Conservation (phyloP, 768 basidiomycete genomes). For the Ephemerocybe angulata region DNA sequence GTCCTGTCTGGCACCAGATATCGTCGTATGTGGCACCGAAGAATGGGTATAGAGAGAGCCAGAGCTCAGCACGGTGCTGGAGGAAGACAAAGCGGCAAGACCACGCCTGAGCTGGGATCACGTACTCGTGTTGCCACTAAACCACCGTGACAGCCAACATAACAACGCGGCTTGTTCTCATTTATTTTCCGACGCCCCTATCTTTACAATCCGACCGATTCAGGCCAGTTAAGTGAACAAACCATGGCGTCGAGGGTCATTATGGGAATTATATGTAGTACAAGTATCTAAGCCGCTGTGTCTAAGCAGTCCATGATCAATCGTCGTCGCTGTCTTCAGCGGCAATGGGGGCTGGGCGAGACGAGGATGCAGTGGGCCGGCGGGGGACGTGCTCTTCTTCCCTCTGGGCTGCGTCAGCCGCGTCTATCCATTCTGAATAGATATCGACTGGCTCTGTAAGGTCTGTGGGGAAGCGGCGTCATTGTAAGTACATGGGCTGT, state of each 20-base stretch:
- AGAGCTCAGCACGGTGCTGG: not conserved
- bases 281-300: too few species aligned
- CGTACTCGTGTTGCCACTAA: constrained; percentile 4
- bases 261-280: not conserved
- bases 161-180: not conserved
- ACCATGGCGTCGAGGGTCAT: not conserved
- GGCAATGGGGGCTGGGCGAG: constrained; percentile 44
- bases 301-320: too few species aligned
- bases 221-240: not conserved
- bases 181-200: constrained; percentile 3
- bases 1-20: not conserved
- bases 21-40: not conserved
- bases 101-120: not conserved
- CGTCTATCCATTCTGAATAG: constrained; percentile 90
- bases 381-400: constrained; percentile 52
- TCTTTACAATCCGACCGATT: too few species aligned
- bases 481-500: constrained; percentile 10
- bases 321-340: constrained; percentile 49
- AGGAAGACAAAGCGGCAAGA: not conserved
- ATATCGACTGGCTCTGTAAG: constrained; percentile 86
- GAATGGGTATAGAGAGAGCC: not conserved
- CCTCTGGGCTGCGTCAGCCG: constrained; percentile 76
- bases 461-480: constrained; percentile 42
- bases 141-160: not conserved
- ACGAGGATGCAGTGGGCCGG: constrained; percentile 56